Conservation (phyloP, 352 stramenopile genomes). For the Globisporangium uncinulatum region DNA sequence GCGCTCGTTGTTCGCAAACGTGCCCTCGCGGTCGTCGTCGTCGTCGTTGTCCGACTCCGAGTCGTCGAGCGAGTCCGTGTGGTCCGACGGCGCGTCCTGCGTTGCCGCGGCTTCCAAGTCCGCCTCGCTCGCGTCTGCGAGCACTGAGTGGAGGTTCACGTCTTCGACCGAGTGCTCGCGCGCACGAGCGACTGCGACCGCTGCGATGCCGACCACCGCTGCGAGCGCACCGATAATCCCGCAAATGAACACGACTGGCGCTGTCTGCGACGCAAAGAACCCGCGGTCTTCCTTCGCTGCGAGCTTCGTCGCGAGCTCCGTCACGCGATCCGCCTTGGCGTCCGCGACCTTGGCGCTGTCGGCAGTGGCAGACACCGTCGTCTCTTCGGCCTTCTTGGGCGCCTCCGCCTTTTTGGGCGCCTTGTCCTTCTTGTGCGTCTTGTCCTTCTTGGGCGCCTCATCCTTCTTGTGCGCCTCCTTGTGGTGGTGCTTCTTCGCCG, state of each 20-base stretch:
- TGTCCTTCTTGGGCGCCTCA: neutral
- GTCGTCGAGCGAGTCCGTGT: conserved; percentile 33
- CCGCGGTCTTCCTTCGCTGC: conserved; percentile 23
- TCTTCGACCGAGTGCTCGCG: conserved; percentile 18
- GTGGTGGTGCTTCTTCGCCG: conserved; percentile 1
- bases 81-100: conserved; percentile 26
- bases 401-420: conserved; percentile 2
- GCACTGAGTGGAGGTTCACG: conserved; percentile 30
- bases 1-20: conserved; percentile 44
- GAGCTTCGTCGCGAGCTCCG: conserved; percentile 54
- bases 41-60: conserved; percentile 48
- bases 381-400: conserved; percentile 4
- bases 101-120: conserved; percentile 49
- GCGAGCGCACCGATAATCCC: conserved; percentile 60
- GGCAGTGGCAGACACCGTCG: neutral
- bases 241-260: conserved; percentile 56
- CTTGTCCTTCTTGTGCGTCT: conserved; percentile 1
- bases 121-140: conserved; percentile 36
- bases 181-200: conserved; percentile 33
- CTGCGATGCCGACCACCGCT: conserved; percentile 56
- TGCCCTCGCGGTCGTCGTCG: conserved; percentile 46
- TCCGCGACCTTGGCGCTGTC: neutral
- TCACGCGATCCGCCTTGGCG: conserved; percentile 28
- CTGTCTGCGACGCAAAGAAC: conserved; percentile 30
- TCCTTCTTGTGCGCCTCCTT: conserved; percentile 5